These are phyloP conservation scores for Porcisia deanei DNA, from an alignment of 208 protist species.

Conservation along the genomic window DNA sequence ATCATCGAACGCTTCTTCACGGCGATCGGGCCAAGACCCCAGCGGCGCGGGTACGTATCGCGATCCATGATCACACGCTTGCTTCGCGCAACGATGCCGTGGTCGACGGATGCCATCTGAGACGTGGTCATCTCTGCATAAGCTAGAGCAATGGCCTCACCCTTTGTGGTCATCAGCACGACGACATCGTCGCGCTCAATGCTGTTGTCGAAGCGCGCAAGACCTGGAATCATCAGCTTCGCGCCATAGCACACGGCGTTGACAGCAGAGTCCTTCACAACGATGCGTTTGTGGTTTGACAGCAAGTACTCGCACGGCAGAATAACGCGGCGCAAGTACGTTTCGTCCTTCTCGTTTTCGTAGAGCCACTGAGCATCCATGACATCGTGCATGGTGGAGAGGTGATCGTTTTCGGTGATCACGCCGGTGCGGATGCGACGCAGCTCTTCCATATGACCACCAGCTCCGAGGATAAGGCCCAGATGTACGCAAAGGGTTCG, in stretches of 20 bases:
- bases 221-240: slow-evolving; percentile 99
- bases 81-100: slow-evolving; percentile 98
- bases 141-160: slow-evolving; percentile 98
- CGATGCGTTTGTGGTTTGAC: slow-evolving; percentile 97
- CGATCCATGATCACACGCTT: slow-evolving; percentile 99
- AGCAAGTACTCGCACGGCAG: slow-evolving; percentile 98
- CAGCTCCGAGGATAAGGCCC: slow-evolving; percentile 98
- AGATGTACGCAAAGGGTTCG: slow-evolving; percentile 99
- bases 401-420: slow-evolving; percentile 93
- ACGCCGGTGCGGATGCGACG: slow-evolving; percentile 97
- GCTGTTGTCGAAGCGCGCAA: slow-evolving; percentile 96
- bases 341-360: slow-evolving; percentile 97
- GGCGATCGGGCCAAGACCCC: slow-evolving; percentile 97
- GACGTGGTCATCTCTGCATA: slow-evolving; percentile 99
- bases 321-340: slow-evolving; percentile 97
- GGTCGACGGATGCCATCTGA: slow-evolving; percentile 96
- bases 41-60: slow-evolving; percentile 98
- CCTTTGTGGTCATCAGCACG: slow-evolving; percentile 99
- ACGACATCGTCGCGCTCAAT: slow-evolving; percentile 98
- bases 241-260: slow-evolving; percentile 99
- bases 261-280: slow-evolving; percentile 99
- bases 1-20: slow-evolving; percentile 98
- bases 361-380: slow-evolving; percentile 99
- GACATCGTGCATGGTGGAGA: slow-evolving; percentile 99
- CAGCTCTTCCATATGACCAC: slow-evolving; percentile 99